Evolutionary conservation across 2,329 filamentous ascomycete species (phyloP).

Genomic region (Ophiostoma montium): DNA sequence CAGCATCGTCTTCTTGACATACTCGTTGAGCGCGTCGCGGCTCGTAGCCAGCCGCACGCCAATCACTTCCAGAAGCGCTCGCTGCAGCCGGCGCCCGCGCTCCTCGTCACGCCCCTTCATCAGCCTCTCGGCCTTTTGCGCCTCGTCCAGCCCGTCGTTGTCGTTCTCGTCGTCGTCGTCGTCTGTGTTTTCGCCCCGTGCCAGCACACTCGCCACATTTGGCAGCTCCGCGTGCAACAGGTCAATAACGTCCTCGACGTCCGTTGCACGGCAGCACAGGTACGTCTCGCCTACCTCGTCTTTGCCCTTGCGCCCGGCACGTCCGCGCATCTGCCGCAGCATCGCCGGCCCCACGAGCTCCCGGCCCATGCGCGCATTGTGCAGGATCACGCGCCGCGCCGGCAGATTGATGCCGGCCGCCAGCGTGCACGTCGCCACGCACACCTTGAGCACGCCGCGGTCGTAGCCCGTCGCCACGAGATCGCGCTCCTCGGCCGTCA

Average conservation of each 20-base stretch:
- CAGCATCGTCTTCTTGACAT: constrained; percentile 53
- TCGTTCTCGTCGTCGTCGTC: not conserved
- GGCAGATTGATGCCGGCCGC: constrained; percentile 72
- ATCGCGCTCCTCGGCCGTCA: constrained; percentile 64
- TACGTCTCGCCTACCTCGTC: constrained; percentile 67
- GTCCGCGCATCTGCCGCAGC: constrained; percentile 68
- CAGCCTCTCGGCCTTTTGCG: not conserved
- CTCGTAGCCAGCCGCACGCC: constrained; percentile 54
- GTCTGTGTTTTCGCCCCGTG: not conserved
- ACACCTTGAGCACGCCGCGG: constrained; percentile 49
- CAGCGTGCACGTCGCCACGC: constrained; percentile 64
- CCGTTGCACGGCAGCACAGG: constrained; percentile 54
- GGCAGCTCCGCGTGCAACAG: constrained; percentile 62
- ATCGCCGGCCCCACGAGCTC: constrained; percentile 66
- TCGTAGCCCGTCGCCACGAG: constrained; percentile 60
- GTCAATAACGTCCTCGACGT: constrained; percentile 55
- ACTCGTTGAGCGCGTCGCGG: constrained; percentile 49
- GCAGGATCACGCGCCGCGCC: constrained; percentile 60
- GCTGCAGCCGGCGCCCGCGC: constrained; percentile 38
- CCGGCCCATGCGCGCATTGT: constrained; percentile 61
- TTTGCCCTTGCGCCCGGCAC: constrained; percentile 66
- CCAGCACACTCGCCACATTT: constrained; percentile 35
- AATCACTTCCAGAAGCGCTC: constrained; percentile 58
- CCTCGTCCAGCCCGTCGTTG: constrained; percentile 31
- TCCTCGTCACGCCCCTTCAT: not conserved